phyloP scores from a whole-genome alignment of 306 rosid species.

The Vigna radiata region DNA sequence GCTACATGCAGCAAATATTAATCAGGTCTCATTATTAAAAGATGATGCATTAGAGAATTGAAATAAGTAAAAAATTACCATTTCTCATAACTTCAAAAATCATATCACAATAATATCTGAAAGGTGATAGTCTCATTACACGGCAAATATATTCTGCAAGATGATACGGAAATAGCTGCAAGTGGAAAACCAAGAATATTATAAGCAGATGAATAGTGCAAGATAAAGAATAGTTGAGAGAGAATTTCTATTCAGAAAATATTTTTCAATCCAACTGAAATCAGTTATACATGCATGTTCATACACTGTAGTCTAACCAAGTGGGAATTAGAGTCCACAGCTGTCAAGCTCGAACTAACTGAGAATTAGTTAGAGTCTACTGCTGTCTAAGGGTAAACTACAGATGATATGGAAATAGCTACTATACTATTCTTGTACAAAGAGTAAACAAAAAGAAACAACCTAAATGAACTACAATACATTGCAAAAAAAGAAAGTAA shows the following conservation, averaged over 20 bases:
- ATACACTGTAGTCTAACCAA: too few relatives aligned
- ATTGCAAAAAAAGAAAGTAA: constrained; percentile 37
- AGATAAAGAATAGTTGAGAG: neutral
- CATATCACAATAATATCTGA: constrained; percentile 98
- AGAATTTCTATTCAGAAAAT: neutral
- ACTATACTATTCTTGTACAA: too few relatives aligned
- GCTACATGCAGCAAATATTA: constrained; percentile 25
- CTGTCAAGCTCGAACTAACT: too few relatives aligned
- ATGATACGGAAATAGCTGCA: constrained; percentile 99
- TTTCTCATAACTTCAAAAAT: constrained; percentile 96
- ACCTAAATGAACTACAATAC: too few relatives aligned
- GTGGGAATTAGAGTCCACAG: too few relatives aligned
- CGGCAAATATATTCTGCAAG: constrained; percentile 95
- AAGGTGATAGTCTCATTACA: constrained; percentile 94
- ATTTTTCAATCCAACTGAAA: neutral
- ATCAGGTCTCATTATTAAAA: constrained; percentile 22
- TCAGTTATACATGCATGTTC: too few relatives aligned
- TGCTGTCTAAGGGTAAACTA: too few relatives aligned
- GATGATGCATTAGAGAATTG: constrained; percentile 44
- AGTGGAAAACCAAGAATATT: constrained; percentile 46
- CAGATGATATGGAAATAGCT: too few relatives aligned
- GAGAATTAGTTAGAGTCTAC: too few relatives aligned
- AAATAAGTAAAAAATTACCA: constrained; percentile 59
- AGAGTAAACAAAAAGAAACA: too few relatives aligned
- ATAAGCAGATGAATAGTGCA: constrained; percentile 32